Evolutionary conservation across 495 filamentous ascomycete genomes (phyloP).

Genomic region (Cryomyces antarcticus): DNA sequence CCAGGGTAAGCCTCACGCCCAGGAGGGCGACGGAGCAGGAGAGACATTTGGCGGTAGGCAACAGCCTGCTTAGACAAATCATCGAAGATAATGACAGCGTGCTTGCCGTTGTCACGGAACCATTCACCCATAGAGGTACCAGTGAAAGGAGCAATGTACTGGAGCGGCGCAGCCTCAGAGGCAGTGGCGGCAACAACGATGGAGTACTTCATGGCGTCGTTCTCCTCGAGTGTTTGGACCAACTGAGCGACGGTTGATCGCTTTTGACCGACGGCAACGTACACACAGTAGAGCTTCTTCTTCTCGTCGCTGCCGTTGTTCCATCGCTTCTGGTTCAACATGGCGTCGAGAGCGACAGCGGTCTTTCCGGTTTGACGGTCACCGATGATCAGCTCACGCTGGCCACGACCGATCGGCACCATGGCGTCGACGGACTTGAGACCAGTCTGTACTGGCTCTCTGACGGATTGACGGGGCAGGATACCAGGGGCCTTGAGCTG

Average conservation of each 20-base stretch:
- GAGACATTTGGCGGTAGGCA: slow-evolving; percentile 99
- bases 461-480: slow-evolving; percentile 88
- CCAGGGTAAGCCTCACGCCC: slow-evolving; percentile 99
- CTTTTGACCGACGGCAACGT: slow-evolving; percentile 98
- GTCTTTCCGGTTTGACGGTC: slow-evolving; percentile 99
- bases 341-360: slow-evolving; percentile 93
- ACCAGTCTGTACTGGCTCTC: slow-evolving; percentile 96
- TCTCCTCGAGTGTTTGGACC: slow-evolving; percentile 98
- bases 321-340: slow-evolving; percentile 98
- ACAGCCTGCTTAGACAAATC: slow-evolving; percentile 98
- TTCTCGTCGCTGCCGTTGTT: slow-evolving; percentile 71
- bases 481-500: slow-evolving; percentile 99
- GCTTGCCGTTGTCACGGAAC: slow-evolving; percentile 84
- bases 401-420: slow-evolving; percentile 98
- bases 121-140: slow-evolving; percentile 62
- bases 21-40: slow-evolving; percentile 93
- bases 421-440: slow-evolving; percentile 98
- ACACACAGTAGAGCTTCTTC: slow-evolving; percentile 99
- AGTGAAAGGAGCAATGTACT: slow-evolving; percentile 94
- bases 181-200: slow-evolving; percentile 91
- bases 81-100: slow-evolving; percentile 85
- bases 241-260: slow-evolving; percentile 97
- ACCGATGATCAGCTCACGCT: slow-evolving; percentile 99
- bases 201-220: slow-evolving; percentile 98
- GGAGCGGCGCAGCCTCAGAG: slow-evolving; percentile 83